Evolutionary conservation across 2,329 filamentous ascomycete genomes (phyloP).

Genomic region (Trichoderma semiorbis): DNA sequence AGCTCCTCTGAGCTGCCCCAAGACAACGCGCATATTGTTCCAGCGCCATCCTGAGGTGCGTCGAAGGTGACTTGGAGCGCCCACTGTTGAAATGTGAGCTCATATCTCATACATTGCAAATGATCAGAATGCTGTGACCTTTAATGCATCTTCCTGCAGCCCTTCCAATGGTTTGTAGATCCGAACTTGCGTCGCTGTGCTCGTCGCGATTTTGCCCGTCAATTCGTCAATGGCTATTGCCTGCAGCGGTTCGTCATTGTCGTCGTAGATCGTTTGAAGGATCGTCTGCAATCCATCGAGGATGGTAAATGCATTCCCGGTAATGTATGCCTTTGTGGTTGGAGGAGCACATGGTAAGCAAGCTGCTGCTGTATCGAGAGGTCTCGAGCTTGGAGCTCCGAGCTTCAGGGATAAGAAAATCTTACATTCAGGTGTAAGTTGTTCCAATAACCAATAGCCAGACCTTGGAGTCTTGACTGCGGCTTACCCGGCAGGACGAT

Average conservation of each 20-base stretch:
- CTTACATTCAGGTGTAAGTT: constrained; percentile 69
- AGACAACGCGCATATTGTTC: constrained; percentile 57
- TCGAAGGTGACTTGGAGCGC: constrained; percentile 60
- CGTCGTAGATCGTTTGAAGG: constrained; percentile 87
- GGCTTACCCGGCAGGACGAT: constrained; percentile 76
- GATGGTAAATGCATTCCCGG: constrained; percentile 81
- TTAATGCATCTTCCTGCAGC: constrained; percentile 66
- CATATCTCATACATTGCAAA: not conserved
- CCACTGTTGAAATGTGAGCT: constrained; percentile 47
- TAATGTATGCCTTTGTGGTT: constrained; percentile 71
- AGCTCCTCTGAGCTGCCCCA: constrained; percentile 88
- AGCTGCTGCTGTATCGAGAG: not conserved
- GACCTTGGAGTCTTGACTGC: constrained; percentile 71
- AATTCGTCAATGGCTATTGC: constrained; percentile 77
- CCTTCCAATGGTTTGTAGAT: constrained; percentile 71
- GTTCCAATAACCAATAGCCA: constrained; percentile 71
- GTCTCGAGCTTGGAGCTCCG: not conserved
- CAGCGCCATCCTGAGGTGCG: constrained; percentile 30
- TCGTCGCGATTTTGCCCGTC: constrained; percentile 80
- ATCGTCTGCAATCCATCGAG: constrained; percentile 71
- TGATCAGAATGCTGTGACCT: constrained; percentile 47
- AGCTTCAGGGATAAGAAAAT: not conserved
- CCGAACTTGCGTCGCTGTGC: constrained; percentile 63
- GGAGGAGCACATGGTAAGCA: not conserved
- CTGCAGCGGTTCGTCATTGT: constrained; percentile 65